Percentiles rank a stretch among this genome's conserved stretches.
Evolutionary conservation across 2,329 filamentous ascomycete genomes (phyloP).

Genomic region (Aspergillus jensenii): DNA sequence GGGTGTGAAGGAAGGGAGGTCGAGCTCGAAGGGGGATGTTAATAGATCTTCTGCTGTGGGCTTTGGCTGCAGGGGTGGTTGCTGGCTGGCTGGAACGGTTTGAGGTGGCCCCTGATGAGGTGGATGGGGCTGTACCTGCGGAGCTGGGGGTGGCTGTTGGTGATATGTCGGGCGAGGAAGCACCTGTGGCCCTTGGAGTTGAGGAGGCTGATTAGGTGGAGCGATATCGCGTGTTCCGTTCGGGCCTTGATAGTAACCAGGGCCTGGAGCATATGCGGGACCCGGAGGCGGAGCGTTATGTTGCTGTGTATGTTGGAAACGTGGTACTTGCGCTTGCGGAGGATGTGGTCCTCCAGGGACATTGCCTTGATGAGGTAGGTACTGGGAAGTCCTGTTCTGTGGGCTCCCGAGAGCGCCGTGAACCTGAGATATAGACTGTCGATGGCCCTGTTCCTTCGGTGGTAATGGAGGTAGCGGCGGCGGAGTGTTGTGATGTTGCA

Average conservation of each 20-base stretch:
- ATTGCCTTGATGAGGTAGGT: conserved; percentile 29
- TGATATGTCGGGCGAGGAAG: conserved; percentile 30
- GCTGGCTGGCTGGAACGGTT: conserved; percentile 15
- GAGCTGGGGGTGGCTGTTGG: conserved; percentile 28
- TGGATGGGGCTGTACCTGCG: conserved; percentile 27
- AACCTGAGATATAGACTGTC: conserved; percentile 15
- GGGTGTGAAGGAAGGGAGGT: conserved; percentile 49
- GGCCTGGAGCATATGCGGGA: conserved; percentile 18
- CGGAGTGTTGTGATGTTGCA: conserved; percentile 30
- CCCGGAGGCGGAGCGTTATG: conserved; percentile 15
- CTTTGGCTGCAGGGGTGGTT: conserved; percentile 27
- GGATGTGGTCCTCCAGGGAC: conserved; percentile 16
- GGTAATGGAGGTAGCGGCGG: conserved; percentile 42
- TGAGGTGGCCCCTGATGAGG: conserved; percentile 25
- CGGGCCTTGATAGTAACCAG: conserved; percentile 14
- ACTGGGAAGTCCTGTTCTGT: conserved; percentile 21
- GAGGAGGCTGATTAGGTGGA: conserved; percentile 21
- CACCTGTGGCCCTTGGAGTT: conserved; percentile 21
- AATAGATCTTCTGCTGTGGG: conserved; percentile 56
- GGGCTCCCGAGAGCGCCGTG: conserved; percentile 12
- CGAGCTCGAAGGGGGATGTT: conserved; percentile 62
- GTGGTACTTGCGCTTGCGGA: conserved; percentile 2
- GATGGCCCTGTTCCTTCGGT: conserved; percentile 27
- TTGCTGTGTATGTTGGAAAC: conserved; percentile 13
- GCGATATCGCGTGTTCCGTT: conserved; percentile 15